Evolutionary conservation across 2,329 filamentous ascomycete genomes (phyloP), one percentile per base, ranked within the genome.

Genomic region (Sclerotinia spermophila): DNA sequence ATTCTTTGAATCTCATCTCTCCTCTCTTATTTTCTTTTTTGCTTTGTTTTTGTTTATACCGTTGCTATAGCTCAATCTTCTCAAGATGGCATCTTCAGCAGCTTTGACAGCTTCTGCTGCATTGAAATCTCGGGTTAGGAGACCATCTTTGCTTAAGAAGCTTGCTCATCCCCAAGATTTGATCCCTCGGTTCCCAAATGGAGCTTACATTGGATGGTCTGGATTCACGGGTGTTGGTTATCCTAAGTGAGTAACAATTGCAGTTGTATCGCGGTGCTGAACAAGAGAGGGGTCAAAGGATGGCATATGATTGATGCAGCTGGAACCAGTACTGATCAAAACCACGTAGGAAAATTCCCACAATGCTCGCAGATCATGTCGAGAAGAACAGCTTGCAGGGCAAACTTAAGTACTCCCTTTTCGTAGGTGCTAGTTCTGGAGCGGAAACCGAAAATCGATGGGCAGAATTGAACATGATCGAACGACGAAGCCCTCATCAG

Each of bases 211-310:
- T 77, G 94, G 93, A 78, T 97, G 93, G 93, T 93, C 90, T 74
- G 93, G 93, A 48, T 97, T 97, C 82, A 97, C 93, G 19, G 93
- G 93, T 77, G 93, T 96, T 68, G 92, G 92, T 72, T 96, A 96
- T 82, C 92, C 92, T 74, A 96, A 96, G 91, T 92, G 83, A 77
- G 87, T 83, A 45, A 33, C 45, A 35, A 51, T 58, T 61, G 38
- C 40, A 69, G 21, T 42, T 42, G 48, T 24, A 15, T 21, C 21
- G 66, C 17, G 13, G 30, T 67, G 44, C 51, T 10, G 38, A 33
- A 30, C 58, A 40, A 42, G 27, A 44, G 58, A 48, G 40, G 33
- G 30, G 42, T 67, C 24, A 15, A 55, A 44, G 10, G 21, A 53
- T 24, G 21, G 40, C 42, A 42, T 33, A 38, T 27, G 5, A 19